Evolutionary conservation across 73 alveolate genomes (phyloP).

Genomic region (Paramecium sonneborni): DNA sequence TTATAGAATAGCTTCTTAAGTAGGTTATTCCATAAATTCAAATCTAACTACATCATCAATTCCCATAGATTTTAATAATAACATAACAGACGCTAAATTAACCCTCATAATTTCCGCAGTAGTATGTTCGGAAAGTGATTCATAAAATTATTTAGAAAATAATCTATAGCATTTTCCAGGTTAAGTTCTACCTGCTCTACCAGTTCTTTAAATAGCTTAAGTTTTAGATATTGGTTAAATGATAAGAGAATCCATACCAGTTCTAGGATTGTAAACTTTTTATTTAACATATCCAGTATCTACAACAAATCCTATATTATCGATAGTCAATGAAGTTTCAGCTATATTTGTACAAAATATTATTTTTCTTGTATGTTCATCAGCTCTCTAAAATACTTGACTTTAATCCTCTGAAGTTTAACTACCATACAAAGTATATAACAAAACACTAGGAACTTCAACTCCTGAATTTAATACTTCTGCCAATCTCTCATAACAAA

Average conservation of each 20-base stretch:
- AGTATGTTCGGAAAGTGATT: constrained; percentile 78
- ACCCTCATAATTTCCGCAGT: constrained; percentile 88
- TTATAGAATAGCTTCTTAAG: constrained; percentile 71
- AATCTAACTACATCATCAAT: constrained; percentile 89
- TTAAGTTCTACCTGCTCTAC: constrained; percentile 98
- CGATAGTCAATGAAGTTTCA: constrained; percentile 96
- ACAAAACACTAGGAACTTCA: constrained; percentile 50
- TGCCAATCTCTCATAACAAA: constrained; percentile 71
- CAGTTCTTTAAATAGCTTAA: constrained; percentile 93
- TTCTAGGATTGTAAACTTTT: constrained; percentile 87
- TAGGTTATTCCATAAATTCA: constrained; percentile 93
- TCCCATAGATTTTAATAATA: constrained; percentile 83
- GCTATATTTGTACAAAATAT: constrained; percentile 97
- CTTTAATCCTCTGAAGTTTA: constrained; percentile 83
- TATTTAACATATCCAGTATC: constrained; percentile 96
- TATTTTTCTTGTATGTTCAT: constrained; percentile 89
- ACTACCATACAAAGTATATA: constrained; percentile 77
- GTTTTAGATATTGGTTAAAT: constrained; percentile 93
- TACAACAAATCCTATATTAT: constrained; percentile 94
- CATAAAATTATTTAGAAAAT: constrained; percentile 87
- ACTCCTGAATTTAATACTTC: constrained; percentile 73
- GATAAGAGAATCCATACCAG: constrained; percentile 93
- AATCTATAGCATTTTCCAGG: constrained; percentile 95
- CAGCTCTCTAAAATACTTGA: constrained; percentile 86
- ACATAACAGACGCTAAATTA: constrained; percentile 77